These are phyloP conservation scores for Pythium aquatile DNA, from an alignment of 352 stramenopile species.

Conservation along the genomic window DNA sequence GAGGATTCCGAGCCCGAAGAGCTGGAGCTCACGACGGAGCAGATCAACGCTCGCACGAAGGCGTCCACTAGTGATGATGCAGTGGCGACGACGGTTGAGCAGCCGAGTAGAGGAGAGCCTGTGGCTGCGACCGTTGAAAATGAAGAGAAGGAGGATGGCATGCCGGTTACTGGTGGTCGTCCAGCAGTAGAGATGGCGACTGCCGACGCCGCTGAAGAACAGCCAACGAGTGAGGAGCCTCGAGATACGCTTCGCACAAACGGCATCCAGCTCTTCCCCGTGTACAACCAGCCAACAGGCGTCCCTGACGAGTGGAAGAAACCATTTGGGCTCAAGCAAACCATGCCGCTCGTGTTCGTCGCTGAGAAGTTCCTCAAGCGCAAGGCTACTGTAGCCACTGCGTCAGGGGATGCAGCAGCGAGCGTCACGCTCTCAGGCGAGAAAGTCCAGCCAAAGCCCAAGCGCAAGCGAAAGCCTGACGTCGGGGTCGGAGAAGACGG, in stretches of 20 bases:
- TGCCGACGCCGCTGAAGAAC: background rate
- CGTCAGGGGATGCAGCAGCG: background rate
- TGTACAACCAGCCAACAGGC: constrained; percentile 42
- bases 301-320: constrained; percentile 38
- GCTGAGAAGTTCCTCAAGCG: constrained; percentile 57
- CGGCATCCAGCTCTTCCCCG: constrained; percentile 38
- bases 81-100: background rate
- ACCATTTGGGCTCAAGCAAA: constrained; percentile 41
- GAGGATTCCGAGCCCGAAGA: constrained; percentile 55
- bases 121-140: background rate
- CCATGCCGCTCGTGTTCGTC: constrained; percentile 50
- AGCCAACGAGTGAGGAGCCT: background rate
- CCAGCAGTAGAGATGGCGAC: background rate
- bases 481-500: constrained; percentile 1
- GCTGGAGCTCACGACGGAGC: constrained; percentile 29
- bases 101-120: background rate
- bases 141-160: background rate
- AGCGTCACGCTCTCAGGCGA: constrained; percentile 18
- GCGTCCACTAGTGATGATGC: background rate
- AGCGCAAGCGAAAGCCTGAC: constrained; percentile 19
- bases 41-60: constrained; percentile 12
- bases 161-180: background rate
- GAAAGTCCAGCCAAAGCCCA: constrained; percentile 15
- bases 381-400: constrained; percentile 19
- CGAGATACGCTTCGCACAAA: constrained; percentile 3